Conservation (phyloP, 345 rosid species). For the Mercurialis annua region DNA sequence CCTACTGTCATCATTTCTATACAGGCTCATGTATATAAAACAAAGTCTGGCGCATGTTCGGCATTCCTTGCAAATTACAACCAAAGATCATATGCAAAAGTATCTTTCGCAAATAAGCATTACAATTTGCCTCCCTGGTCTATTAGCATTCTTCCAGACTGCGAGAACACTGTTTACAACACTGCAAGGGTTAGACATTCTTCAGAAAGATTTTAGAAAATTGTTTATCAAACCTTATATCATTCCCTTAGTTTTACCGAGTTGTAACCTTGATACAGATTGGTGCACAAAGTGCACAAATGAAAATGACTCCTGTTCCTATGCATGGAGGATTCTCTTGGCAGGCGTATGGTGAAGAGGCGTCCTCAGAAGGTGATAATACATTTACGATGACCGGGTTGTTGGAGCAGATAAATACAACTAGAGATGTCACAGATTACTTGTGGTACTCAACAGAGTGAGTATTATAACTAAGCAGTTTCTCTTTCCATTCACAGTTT, state of each 20-base stretch:
- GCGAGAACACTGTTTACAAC: conserved; percentile 96
- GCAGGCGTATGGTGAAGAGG: conserved; percentile 85
- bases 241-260: background rate
- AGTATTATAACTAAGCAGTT: conserved; percentile 33
- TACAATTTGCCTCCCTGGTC: conserved; percentile 99
- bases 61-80: conserved; percentile 92
- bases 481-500: background rate
- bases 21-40: conserved; percentile 88
- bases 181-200: conserved; percentile 78
- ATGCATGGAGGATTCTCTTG: conserved; percentile 84
- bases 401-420: conserved; percentile 93
- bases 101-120: conserved; percentile 68
- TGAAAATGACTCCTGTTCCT: conserved; percentile 84
- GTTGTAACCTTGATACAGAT: conserved; percentile 40
- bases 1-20: conserved; percentile 11
- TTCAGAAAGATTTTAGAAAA: background rate
- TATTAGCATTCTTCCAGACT: conserved; percentile 95
- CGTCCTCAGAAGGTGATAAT: conserved; percentile 56
- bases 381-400: conserved; percentile 79
- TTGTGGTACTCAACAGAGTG: conserved; percentile 98
- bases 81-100: conserved; percentile 58
- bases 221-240: background rate
- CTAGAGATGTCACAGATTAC: conserved; percentile 84
- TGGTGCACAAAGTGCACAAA: conserved; percentile 80
- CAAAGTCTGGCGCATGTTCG: conserved; percentile 78